Evolutionary conservation across 164 flowering plant genomes (phyloP).

Genomic region (Dillenia suffruticosa): DNA sequence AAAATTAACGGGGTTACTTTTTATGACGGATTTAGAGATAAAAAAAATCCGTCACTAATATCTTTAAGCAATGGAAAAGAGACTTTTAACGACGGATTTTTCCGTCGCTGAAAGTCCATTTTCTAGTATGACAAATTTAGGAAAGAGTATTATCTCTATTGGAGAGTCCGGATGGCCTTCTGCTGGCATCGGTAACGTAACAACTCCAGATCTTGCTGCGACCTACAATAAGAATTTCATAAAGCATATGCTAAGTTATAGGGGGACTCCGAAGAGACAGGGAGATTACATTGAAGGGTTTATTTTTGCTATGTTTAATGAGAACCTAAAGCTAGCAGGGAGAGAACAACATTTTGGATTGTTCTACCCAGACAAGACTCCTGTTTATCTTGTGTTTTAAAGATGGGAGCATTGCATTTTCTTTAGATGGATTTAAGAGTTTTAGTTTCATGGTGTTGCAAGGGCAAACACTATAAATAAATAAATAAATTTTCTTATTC

Average conservation of each 20-base stretch:
- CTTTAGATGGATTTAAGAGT: no score
- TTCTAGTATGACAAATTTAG: no score
- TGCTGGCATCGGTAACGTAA: slow-evolving; percentile 18
- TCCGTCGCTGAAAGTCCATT: no score
- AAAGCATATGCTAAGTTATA: not conserved
- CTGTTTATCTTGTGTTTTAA: slow-evolving; percentile 8
- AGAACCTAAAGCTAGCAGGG: slow-evolving; percentile 20
- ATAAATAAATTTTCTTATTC: no score
- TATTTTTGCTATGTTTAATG: slow-evolving; percentile 24
- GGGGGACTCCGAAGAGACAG: slow-evolving; percentile 24
- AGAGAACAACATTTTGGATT: slow-evolving; percentile 19
- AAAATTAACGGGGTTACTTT: no score
- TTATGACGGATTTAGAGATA: no score
- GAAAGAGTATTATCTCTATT: no score
- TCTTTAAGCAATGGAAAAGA: no score
- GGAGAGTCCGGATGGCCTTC: slow-evolving; percentile 33
- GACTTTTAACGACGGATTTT: not conserved
- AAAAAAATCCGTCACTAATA: no score
- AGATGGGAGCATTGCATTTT: no score
- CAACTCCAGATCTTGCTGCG: slow-evolving; percentile 17
- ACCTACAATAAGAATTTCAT: slow-evolving; percentile 21
- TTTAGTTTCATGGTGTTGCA: no score
- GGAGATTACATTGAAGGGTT: not conserved
- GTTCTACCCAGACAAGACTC: slow-evolving; percentile 6
- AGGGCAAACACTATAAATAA: no score